phyloP scores from a whole-genome alignment of 352 stramenopile genomes.

The Salisapilia sapeloensis region DNA sequence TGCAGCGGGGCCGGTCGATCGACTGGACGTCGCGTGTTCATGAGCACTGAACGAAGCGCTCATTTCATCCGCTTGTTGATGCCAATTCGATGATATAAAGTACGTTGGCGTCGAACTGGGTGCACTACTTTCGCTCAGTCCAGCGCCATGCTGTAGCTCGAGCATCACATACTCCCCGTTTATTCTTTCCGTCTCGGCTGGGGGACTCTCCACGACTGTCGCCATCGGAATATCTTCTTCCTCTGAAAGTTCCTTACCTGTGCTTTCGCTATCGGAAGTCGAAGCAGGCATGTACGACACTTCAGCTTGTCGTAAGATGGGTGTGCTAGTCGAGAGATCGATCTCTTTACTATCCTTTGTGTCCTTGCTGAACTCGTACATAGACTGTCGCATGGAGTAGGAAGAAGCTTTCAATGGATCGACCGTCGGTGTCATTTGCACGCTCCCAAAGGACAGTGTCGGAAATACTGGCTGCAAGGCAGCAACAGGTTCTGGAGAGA shows the following conservation, averaged over 20 bases:
- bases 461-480: constrained; percentile 56
- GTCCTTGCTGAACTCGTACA: constrained; percentile 27
- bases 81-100: constrained; percentile 71
- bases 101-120: constrained; percentile 17
- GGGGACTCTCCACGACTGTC: constrained; percentile 19
- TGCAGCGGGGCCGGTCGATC: background rate
- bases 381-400: constrained; percentile 33
- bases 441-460: constrained; percentile 30
- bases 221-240: constrained; percentile 32
- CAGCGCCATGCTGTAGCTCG: constrained; percentile 48
- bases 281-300: too few species aligned
- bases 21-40: background rate
- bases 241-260: constrained; percentile 1
- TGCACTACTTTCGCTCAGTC: constrained; percentile 12
- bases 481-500: constrained; percentile 58
- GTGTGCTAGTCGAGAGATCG: too few species aligned
- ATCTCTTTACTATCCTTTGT: constrained; percentile 11
- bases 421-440: constrained; percentile 17
- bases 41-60: constrained; percentile 36
- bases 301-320: too few species aligned
- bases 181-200: constrained; percentile 9
- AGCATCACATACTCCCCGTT: constrained; percentile 72
- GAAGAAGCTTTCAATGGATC: constrained; percentile 11
- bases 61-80: constrained; percentile 62
- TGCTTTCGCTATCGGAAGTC: too few species aligned